These are phyloP conservation scores for Picochlorum costavermella DNA, from an alignment of 139 green algal species.

Conservation along the genomic window DNA sequence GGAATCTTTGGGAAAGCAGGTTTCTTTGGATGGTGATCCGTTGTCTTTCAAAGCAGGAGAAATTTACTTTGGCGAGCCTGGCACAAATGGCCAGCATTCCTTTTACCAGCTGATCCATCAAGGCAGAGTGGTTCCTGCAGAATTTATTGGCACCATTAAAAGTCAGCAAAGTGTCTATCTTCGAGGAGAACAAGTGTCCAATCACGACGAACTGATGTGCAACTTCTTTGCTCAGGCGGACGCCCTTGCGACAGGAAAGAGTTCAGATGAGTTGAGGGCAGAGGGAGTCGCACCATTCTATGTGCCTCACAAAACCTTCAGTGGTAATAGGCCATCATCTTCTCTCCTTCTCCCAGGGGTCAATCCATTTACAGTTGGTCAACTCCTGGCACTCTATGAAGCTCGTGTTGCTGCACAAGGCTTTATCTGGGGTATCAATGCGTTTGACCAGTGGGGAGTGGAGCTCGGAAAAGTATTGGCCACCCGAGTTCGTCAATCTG, in stretches of 20 bases:
- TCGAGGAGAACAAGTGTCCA: conserved; percentile 90
- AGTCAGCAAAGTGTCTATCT: conserved; percentile 85
- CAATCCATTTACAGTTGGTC: conserved; percentile 84
- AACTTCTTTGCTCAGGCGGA: conserved; percentile 97
- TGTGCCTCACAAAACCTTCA: conserved; percentile 87
- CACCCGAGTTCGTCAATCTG: conserved; percentile 41
- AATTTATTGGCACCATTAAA: conserved; percentile 98
- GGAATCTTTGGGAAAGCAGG: conserved; percentile 97
- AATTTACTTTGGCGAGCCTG: conserved; percentile 99
- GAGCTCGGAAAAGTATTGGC: conserved; percentile 96
- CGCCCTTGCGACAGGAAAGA: conserved; percentile 92
- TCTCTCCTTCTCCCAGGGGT: conserved; percentile 88
- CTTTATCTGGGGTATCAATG: conserved; percentile 97
- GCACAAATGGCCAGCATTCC: conserved; percentile 98
- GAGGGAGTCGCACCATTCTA: conserved; percentile 78
- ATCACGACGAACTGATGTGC: conserved; percentile 99
- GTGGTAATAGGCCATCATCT: conserved; percentile 83
- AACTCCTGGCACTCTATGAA: conserved; percentile 96
- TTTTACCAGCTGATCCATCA: conserved; percentile 91
- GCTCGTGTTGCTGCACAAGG: conserved; percentile 89
- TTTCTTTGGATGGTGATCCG: conserved; percentile 75
- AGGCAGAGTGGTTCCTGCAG: conserved; percentile 84
- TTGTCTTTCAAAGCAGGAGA: conserved; percentile 85
- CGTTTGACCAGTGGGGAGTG: conserved; percentile 98
- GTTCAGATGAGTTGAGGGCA: conserved; percentile 65